Evolutionary conservation across 2,329 filamentous ascomycete species (phyloP), one percentile per base, ranked within the genome.

Genomic region (Colletotrichum lini): DNA sequence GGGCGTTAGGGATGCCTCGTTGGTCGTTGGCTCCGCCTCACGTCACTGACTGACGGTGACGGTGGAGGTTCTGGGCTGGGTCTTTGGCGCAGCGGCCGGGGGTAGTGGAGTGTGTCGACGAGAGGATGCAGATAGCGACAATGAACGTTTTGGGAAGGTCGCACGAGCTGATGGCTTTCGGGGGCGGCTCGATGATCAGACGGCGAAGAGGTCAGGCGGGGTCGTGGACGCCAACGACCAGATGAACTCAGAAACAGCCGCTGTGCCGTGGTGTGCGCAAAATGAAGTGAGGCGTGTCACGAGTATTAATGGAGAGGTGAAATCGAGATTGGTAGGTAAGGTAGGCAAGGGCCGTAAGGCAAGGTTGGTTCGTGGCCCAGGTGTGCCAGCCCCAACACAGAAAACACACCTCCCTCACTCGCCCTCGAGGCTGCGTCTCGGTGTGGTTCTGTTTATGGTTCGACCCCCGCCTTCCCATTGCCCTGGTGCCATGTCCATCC

Each of bases 11-110:
- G 65, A 71, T 30, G 26, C 44, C 8, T 47, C 44, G 50, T 63
- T 64, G 40, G 57, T 68, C 30, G 45, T 49, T 26, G 57, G 64
- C 56, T 68, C 64, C 64, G 68, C 64, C 64, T 67, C 64, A 70
- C 64, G 67, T 70, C 67, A 67, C 67, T 67, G 63, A 47, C 63
- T 67, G 63, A 47, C 56, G 45, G 57, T 44, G 44, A 57, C 50
- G 26, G 64, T 67, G 64, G 68, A 60, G 56, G 57, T 52, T 38
- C 38, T 64, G 30, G 49, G 60, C 38, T 64, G 30, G 49, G 60
- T 26, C 42, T 44, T 38, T 44, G n/a, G 40, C 35, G 35, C 21
- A 42, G 42, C 44, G 35, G 38, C 21, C 30, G 35, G 38, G 35
- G 35, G 23, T 49, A 57, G 68, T 40, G 50, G 50, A 56, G 50